Base-by-base conservation (phyloP, 2,329 filamentous ascomycete genomes). In the Colletotrichum trifolii region DNA sequence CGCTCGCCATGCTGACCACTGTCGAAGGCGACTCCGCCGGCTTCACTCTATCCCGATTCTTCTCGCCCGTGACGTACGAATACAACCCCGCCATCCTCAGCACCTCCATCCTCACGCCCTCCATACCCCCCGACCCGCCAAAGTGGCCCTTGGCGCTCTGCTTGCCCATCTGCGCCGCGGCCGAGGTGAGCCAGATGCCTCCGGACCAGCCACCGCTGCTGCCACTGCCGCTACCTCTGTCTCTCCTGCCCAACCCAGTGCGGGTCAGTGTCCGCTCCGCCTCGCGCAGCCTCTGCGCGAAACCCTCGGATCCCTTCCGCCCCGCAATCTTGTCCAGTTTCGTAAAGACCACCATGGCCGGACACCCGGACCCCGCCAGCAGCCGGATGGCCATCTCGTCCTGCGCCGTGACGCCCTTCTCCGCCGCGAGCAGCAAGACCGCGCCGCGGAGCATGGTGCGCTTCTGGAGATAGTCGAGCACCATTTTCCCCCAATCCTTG, bases 301-400 rank as follows among this genome's bases (percentile, higher is more conserved):
- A 13, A 73, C 69, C 48, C n/a, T 61, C 66, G 71, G 58, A 56
- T 17, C 66, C 61, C 64, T 55, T 66, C 49, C 60, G 60, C 69
- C 10, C 70, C 70, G 35, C 13, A 39, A 77, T 61, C 71, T 87
- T 87, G 69, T 88, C 86, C 12, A 82, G 83, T 73, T 87, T 87
- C 10, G 86, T 88, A 53, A 89, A 72, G 5, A 87, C 79, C 1
- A 87, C 79, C 7, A 81, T 71, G 1, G 83, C 85, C 55, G 77
- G 76, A 36, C 82, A 77, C 9, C 78, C 78, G 4, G 78, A 76
- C 53, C 79, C 74, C 54, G 82, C 76, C 68, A 88, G 75, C 48
- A 84, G 73, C 61, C 76, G 72, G 39, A 88, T 72, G 66, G 84
- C 77, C 74, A 80, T 77, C 11, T 73, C 72, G 69, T 88, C 86